A percentile compares a stretch with the other conserved stretches of the same genome.
Evolutionary conservation across 2,329 filamentous ascomycete species (phyloP).

Genomic region (Westerdykella aurantiaca): DNA sequence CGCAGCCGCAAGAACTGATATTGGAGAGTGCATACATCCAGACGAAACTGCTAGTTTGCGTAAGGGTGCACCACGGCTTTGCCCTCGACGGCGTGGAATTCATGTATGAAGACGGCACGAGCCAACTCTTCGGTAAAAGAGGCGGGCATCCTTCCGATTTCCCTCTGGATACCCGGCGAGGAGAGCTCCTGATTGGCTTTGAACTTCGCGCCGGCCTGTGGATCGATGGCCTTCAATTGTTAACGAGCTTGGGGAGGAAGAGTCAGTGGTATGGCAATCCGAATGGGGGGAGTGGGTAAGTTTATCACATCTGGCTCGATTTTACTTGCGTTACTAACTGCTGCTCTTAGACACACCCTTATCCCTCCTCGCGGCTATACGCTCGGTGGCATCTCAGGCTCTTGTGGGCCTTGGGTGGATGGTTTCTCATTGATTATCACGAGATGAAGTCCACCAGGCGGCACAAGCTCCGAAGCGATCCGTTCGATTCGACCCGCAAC

Average conservation of each 20-base stretch:
- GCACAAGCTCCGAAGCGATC: not conserved
- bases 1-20: constrained; percentile 64
- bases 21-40: constrained; percentile 60
- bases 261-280: constrained; percentile 81
- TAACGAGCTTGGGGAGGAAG: constrained; percentile 82
- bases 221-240: constrained; percentile 83
- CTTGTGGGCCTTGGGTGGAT: constrained; percentile 74
- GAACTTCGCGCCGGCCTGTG: constrained; percentile 71
- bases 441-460: constrained; percentile 42
- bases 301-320: constrained; percentile 21
- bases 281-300: constrained; percentile 75
- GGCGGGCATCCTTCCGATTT: constrained; percentile 69
- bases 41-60: constrained; percentile 66
- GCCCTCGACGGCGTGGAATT: constrained; percentile 87
- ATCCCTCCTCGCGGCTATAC: constrained; percentile 85
- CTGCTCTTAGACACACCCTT: constrained; percentile 64
- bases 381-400: constrained; percentile 81
- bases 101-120: constrained; percentile 79
- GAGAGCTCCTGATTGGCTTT: constrained; percentile 85
- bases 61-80: constrained; percentile 70
- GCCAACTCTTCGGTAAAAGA: constrained; percentile 78
- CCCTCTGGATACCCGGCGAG: constrained; percentile 73
- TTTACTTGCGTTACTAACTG: constrained; percentile 11
- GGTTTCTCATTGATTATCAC: constrained; percentile 78
- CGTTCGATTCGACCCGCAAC: not conserved